Evolutionary conservation across 345 rosid genomes (phyloP).

Genomic region (Xanthoceras sorbifolium): DNA sequence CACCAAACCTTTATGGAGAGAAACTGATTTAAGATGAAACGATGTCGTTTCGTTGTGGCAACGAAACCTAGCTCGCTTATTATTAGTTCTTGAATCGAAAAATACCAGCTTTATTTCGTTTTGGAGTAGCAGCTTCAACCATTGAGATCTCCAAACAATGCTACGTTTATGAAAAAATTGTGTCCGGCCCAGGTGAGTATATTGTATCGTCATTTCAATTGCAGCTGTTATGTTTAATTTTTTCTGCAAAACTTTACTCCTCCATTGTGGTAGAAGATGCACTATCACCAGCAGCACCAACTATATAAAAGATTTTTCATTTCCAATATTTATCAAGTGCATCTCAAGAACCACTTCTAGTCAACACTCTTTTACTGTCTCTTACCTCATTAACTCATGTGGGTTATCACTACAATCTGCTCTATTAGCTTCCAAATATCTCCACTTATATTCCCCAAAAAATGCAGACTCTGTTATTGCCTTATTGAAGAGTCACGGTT

Average conservation of each 20-base stretch:
- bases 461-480: slow-evolving; percentile 26
- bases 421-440: slow-evolving; percentile 2
- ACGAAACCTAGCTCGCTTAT: too few species aligned
- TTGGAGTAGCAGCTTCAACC: too few species aligned
- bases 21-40: too few species aligned
- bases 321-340: background rate
- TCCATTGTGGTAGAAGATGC: background rate
- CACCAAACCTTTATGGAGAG: too few species aligned
- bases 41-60: too few species aligned
- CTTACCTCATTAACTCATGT: slow-evolving; percentile 36
- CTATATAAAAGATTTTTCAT: background rate
- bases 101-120: too few species aligned
- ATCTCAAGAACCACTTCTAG: slow-evolving; percentile 8
- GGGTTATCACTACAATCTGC: slow-evolving; percentile 42
- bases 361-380: slow-evolving; percentile 28
- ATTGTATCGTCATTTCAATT: background rate
- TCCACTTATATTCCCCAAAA: slow-evolving; percentile 21
- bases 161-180: background rate
- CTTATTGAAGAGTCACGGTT: slow-evolving; percentile 17
- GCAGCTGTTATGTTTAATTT: slow-evolving; percentile 5
- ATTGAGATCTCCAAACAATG: too few species aligned
- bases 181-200: background rate
- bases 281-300: background rate
- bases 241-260: background rate
- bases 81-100: too few species aligned